Conservation (phyloP, 495 filamentous ascomycete genomes). For the Melanomma pulvis-pyrius region DNA sequence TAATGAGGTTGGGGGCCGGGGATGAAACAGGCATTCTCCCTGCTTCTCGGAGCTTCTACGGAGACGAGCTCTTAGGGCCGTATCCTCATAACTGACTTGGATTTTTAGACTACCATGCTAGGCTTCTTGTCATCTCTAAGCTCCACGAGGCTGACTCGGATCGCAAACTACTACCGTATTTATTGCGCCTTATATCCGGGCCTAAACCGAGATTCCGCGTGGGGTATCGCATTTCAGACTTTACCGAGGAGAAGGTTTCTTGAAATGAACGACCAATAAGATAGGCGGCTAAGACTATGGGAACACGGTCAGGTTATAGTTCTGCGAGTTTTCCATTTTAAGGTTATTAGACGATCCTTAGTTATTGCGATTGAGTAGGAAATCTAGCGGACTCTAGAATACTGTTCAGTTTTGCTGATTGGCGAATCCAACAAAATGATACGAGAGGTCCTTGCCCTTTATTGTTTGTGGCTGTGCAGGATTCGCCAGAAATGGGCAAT, state of each 20-base stretch:
- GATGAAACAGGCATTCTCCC: not conserved
- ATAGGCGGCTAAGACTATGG: not conserved
- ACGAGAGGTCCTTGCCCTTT: not conserved
- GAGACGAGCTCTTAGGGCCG: not conserved
- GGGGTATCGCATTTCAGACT: not conserved
- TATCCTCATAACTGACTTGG: not conserved
- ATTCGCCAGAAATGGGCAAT: not conserved
- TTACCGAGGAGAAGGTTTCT: not conserved
- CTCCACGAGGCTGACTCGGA: not conserved
- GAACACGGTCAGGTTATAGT: no score
- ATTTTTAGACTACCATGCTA: not conserved
- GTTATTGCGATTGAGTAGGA: no score
- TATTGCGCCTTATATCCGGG: not conserved
- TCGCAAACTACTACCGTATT: not conserved
- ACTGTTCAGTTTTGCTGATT: not conserved
- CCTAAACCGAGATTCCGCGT: not conserved
- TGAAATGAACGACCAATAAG: not conserved
- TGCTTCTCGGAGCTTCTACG: not conserved
- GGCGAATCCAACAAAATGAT: not conserved
- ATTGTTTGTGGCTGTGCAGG: not conserved
- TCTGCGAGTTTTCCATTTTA: no score
- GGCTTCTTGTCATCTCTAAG: not conserved
- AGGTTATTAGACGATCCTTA: no score
- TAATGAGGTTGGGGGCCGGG: constrained; percentile 1
- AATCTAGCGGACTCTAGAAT: no score